Conservation (phyloP, 1,284 basidiomycete species). For the Cutaneotrichosporon dermatis region DNA sequence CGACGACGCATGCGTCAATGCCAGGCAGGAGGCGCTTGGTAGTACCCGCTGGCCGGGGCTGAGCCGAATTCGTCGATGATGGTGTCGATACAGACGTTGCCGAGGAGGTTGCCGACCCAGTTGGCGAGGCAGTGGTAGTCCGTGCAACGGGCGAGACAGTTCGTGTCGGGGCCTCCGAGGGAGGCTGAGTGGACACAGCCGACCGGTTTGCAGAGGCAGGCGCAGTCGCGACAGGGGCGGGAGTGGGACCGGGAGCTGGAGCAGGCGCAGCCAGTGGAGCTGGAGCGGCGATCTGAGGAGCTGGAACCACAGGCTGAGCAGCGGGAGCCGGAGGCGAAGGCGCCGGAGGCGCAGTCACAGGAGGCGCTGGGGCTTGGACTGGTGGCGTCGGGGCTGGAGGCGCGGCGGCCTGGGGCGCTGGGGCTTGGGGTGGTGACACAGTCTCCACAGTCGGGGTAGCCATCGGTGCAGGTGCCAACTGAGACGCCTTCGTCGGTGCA, state of each 20-base stretch:
- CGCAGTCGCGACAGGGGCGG: no score
- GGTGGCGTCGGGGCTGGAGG: no score
- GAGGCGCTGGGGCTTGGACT: no score
- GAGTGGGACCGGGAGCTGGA: neutral
- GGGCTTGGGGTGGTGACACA: neutral
- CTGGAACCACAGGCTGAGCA: no score
- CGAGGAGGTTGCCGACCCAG: constrained; percentile 5
- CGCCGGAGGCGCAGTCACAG: no score
- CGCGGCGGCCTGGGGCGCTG: neutral
- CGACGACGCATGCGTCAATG: constrained; percentile 41
- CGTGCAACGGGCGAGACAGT: constrained; percentile 17
- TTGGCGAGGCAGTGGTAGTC: constrained; percentile 12
- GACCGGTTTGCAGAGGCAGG: no score
- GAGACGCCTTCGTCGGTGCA: no score
- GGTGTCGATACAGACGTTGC: constrained; percentile 2
- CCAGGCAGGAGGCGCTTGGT: constrained; percentile 39
- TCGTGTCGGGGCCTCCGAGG: constrained; percentile 3
- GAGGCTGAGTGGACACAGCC: no score
- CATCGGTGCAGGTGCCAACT: neutral
- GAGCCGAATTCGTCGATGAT: constrained; percentile 2
- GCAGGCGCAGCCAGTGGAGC: neutral
- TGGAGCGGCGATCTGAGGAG: no score
- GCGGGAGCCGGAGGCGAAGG: no score
- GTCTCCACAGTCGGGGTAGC: neutral
- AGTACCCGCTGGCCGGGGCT: constrained; percentile 9